Percentiles rank a stretch among this genome's conserved stretches.
Evolutionary conservation across 345 rosid species (phyloP).

Genomic region (Brassica juncea): DNA sequence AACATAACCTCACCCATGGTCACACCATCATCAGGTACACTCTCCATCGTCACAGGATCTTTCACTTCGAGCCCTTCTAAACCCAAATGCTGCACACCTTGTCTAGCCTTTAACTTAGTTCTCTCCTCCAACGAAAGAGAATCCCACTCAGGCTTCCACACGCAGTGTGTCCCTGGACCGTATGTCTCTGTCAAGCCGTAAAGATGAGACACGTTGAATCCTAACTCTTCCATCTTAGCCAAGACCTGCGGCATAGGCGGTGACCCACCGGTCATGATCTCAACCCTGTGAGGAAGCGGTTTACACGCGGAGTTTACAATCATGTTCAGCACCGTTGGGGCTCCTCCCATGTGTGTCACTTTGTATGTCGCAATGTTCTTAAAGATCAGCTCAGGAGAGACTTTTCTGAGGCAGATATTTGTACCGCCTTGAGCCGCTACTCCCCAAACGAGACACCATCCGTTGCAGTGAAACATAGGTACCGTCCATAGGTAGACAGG

Average conservation of each 20-base stretch:
- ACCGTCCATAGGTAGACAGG: constrained; percentile 85
- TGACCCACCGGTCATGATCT: constrained; percentile 68
- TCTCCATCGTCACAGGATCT: constrained; percentile 57
- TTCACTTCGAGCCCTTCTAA: constrained; percentile 65
- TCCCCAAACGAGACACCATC: constrained; percentile 91
- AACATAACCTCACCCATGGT: constrained; percentile 74
- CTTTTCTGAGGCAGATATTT: constrained; percentile 67
- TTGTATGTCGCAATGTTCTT: constrained; percentile 53
- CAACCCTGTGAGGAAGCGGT: constrained; percentile 57
- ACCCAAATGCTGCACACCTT: constrained; percentile 74
- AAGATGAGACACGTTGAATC: constrained; percentile 62
- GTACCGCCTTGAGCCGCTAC: constrained; percentile 87
- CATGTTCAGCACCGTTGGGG: constrained; percentile 80
- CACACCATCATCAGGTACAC: constrained; percentile 58
- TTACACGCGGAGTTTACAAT: constrained; percentile 59
- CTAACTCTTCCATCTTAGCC: constrained; percentile 64
- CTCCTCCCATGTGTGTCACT: constrained; percentile 87
- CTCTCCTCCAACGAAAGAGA: constrained; percentile 46
- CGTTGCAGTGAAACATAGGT: constrained; percentile 95
- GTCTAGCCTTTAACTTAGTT: constrained; percentile 60
- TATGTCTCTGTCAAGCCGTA: constrained; percentile 86
- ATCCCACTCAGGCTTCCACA: constrained; percentile 82
- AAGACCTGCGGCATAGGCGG: constrained; percentile 69
- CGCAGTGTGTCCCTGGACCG: constrained; percentile 74
- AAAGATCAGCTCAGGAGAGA: constrained; percentile 57